Conservation (phyloP, 1,284 basidiomycete species). For the Fistulinella cinereoalba region DNA sequence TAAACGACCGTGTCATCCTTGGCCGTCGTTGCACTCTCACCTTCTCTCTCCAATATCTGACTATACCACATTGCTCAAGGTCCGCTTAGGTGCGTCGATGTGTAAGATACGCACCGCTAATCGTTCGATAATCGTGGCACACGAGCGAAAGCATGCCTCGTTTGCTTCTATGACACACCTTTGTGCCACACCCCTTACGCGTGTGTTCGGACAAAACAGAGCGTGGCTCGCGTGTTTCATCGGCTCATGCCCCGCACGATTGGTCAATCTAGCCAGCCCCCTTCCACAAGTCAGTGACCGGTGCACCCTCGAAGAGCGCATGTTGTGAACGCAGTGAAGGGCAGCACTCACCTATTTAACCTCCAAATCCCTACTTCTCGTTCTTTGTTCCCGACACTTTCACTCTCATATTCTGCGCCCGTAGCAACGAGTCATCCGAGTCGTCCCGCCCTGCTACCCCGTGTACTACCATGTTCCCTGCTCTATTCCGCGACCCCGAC, state of each 20-base stretch:
- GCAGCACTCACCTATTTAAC: slow-evolving; percentile 25
- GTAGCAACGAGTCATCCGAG: slow-evolving; percentile 28
- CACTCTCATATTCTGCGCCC: slow-evolving; percentile 36
- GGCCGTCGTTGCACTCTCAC: background rate
- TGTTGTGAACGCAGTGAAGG: slow-evolving; percentile 33
- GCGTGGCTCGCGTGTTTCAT: slow-evolving; percentile 27
- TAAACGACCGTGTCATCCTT: background rate
- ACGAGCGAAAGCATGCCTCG: slow-evolving; percentile 4
- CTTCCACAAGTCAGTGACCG: slow-evolving; percentile 32
- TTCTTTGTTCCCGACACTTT: slow-evolving; percentile 46
- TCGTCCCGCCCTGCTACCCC: slow-evolving; percentile 39
- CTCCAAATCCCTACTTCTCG: slow-evolving; percentile 35
- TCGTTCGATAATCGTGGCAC: slow-evolving; percentile 7
- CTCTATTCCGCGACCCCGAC: slow-evolving; percentile 63
- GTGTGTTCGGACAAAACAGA: slow-evolving; percentile 24
- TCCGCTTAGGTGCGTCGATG: slow-evolving; percentile 14
- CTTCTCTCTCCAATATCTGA: slow-evolving; percentile 4
- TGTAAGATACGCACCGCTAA: slow-evolving; percentile 11
- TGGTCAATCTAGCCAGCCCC: slow-evolving; percentile 30
- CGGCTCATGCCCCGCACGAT: slow-evolving; percentile 22
- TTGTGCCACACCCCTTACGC: slow-evolving; percentile 25
- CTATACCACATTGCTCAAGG: slow-evolving; percentile 11
- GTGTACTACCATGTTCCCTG: slow-evolving; percentile 51
- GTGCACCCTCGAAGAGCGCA: slow-evolving; percentile 21
- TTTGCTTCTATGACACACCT: slow-evolving; percentile 14